Evolutionary conservation across 2,329 filamentous ascomycete species (phyloP).

Genomic region (Coniella lustricola): DNA sequence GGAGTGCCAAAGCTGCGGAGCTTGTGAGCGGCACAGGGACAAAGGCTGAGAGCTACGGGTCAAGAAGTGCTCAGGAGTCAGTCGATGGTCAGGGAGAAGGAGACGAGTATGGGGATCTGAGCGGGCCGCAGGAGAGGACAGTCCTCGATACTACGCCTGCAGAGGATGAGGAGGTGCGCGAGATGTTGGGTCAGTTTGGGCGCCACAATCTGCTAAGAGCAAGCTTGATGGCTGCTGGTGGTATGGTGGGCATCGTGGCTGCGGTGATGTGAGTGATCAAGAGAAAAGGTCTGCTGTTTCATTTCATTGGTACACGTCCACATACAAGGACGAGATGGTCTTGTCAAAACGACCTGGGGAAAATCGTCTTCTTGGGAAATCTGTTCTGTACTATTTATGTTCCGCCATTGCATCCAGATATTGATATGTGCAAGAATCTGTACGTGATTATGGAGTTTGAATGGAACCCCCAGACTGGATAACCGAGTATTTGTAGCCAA

Average conservation of each 20-base stretch:
- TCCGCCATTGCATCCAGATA: too few species aligned
- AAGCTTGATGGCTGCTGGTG: conserved; percentile 2
- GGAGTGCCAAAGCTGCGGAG: conserved; percentile 1
- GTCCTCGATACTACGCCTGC: background rate
- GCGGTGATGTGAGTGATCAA: background rate
- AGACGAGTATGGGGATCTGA: conserved; percentile 2
- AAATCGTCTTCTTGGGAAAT: too few species aligned
- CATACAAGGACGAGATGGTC: too few species aligned
- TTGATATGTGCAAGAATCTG: too few species aligned
- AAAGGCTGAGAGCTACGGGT: background rate
- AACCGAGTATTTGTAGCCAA: too few species aligned
- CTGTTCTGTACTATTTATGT: too few species aligned
- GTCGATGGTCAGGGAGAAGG: conserved; percentile 1
- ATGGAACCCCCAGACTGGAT: too few species aligned
- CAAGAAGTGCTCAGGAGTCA: background rate
- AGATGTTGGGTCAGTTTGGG: conserved; percentile 5
- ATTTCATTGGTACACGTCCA: too few species aligned
- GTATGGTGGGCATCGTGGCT: conserved; percentile 1
- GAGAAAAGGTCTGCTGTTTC: too few species aligned
- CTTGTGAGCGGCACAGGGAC: background rate
- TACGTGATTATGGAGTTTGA: too few species aligned
- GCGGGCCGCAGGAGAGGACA: conserved; percentile 8
- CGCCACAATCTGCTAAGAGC: conserved; percentile 8
- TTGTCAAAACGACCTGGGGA: too few species aligned
- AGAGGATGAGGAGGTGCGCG: conserved; percentile 3